These are phyloP conservation scores for Arthrobotrys pseudoclavata DNA, from an alignment of 2,329 filamentous ascomycete species.

Conservation along the genomic window DNA sequence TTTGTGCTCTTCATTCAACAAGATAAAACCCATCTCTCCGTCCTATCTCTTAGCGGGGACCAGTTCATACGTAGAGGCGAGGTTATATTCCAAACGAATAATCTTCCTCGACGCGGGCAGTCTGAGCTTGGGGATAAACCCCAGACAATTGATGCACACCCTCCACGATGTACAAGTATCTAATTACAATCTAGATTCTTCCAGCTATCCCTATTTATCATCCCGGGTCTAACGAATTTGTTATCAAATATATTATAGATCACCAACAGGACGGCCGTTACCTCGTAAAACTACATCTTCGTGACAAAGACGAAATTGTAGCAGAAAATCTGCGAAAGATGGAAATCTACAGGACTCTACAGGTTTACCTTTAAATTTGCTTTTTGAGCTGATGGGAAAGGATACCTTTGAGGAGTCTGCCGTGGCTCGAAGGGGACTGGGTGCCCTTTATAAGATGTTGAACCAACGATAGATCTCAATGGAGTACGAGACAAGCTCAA, in stretches of 20 bases:
- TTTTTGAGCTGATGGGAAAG: conserved; percentile 18
- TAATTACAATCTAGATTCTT: neutral
- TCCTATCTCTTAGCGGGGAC: conserved; percentile 8
- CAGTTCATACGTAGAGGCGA: conserved; percentile 15
- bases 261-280: conserved; percentile 1
- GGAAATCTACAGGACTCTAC: neutral
- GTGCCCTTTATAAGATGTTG: conserved; percentile 11
- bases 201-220: neutral
- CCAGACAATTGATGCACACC: conserved; percentile 3
- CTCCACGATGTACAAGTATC: neutral
- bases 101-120: neutral
- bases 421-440: conserved; percentile 13
- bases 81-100: conserved; percentile 17
- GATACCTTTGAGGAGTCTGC: conserved; percentile 13
- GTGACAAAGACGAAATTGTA: neutral
- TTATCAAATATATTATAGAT: neutral
- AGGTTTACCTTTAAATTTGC: conserved; percentile 7
- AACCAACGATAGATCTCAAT: neutral
- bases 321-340: neutral
- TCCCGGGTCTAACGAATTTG: neutral
- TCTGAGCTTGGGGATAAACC: neutral
- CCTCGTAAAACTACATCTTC: neutral
- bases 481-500: too few species aligned
- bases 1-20: conserved; percentile 23
- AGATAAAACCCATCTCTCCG: conserved; percentile 8